Percentiles rank a stretch among this genome's conserved stretches.
Conservation (phyloP, 257 asterid species). For the Nicotiana benthamiana region DNA sequence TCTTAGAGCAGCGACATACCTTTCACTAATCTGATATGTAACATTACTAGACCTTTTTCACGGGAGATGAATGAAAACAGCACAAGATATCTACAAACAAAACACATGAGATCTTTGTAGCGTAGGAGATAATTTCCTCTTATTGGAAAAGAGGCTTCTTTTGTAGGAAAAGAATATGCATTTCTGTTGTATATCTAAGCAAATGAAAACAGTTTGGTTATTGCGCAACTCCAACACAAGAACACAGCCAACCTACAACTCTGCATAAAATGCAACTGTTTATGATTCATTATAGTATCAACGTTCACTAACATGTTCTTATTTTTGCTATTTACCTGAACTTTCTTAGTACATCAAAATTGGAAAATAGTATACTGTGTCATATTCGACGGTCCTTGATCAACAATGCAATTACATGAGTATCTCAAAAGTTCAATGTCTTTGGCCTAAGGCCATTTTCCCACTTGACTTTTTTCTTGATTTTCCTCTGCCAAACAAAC, state of each 20-base stretch:
- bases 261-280: not conserved
- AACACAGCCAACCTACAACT: not conserved
- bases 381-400: not conserved
- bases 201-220: not conserved
- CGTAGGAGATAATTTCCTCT: no score
- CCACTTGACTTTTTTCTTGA: slow-evolving; percentile 27
- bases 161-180: not conserved
- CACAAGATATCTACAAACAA: no score
- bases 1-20: no score
- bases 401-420: not conserved
- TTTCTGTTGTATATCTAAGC: not conserved
- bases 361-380: not conserved
- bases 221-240: not conserved
- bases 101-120: no score
- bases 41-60: no score
- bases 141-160: not conserved
- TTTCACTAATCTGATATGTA: no score
- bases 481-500: slow-evolving; percentile 45
- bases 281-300: not conserved
- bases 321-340: slow-evolving; percentile 5
- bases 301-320: not conserved
- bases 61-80: no score
- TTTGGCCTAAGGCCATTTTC: slow-evolving; percentile 12
- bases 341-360: slow-evolving; percentile 5
- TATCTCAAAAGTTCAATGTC: not conserved